Evolutionary conservation across 179 eudicot species (phyloP).

Genomic region (Beta macrorhiza): DNA sequence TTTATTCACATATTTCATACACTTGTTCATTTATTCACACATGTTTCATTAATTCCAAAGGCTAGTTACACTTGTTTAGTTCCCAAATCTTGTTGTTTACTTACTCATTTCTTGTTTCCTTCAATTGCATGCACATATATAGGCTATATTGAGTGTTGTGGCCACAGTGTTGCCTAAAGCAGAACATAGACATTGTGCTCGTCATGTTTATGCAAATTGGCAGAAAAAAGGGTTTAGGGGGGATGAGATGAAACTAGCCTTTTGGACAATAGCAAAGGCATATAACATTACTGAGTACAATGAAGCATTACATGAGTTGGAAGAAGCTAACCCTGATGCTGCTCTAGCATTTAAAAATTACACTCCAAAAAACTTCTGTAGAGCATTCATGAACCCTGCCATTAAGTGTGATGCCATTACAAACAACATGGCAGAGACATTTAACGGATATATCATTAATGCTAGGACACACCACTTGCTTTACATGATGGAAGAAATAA

Average conservation of each 20-base stretch:
- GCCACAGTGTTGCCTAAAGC: not conserved
- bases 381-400: not conserved
- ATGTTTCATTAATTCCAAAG: no score
- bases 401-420: not conserved
- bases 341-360: not conserved
- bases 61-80: no score
- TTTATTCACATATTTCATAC: no score
- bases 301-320: not conserved
- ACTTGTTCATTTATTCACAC: no score
- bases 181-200: not conserved
- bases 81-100: no score
- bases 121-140: not conserved
- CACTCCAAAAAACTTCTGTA: not conserved
- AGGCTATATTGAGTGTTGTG: not conserved
- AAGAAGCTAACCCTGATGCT: not conserved
- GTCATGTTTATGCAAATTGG: not conserved
- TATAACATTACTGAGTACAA: not conserved
- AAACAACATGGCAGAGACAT: not conserved
- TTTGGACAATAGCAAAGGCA: conserved; percentile 2
- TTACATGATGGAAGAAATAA: conserved; percentile 5
- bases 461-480: not conserved
- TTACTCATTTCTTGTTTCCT: not conserved
- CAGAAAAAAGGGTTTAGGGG: not conserved
- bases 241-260: conserved; percentile 2
- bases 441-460: not conserved